Percentiles rank a stretch among this genome's conserved stretches.
Conservation (phyloP, 2,329 filamentous ascomycete genomes). For the Golovinomyces cichoracearum region DNA sequence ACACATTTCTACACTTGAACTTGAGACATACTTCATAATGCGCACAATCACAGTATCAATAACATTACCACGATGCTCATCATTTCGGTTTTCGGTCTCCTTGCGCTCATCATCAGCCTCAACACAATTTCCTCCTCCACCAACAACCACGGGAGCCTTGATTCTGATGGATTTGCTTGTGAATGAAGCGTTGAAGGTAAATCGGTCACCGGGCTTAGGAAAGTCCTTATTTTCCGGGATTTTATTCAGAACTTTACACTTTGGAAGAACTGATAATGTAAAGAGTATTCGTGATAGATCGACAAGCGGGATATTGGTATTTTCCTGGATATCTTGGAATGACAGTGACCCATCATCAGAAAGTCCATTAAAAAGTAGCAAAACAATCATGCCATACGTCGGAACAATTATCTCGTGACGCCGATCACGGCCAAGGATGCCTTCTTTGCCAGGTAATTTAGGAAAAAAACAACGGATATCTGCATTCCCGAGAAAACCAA, state of each 20-base stretch:
- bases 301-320: conserved; percentile 48
- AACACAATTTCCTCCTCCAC: conserved; percentile 48
- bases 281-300: conserved; percentile 59
- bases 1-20: background rate
- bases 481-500: conserved; percentile 44
- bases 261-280: conserved; percentile 57
- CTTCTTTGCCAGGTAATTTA: conserved; percentile 42
- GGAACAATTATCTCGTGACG: conserved; percentile 79
- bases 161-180: conserved; percentile 62
- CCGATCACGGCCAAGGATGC: conserved; percentile 34
- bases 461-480: conserved; percentile 65
- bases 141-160: conserved; percentile 60
- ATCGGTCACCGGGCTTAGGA: conserved; percentile 43
- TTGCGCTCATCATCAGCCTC: conserved; percentile 46
- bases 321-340: conserved; percentile 57
- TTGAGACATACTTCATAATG: conserved; percentile 51
- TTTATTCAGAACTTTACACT: conserved; percentile 58
- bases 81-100: conserved; percentile 50
- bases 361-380: conserved; percentile 72
- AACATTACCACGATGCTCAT: conserved; percentile 41
- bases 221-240: conserved; percentile 55
- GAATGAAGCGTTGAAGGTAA: conserved; percentile 62
- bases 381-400: conserved; percentile 73
- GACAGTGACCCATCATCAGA: conserved; percentile 23
- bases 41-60: conserved; percentile 55